Evolutionary conservation across 108 stramenopile species (phyloP).

Genomic region (Skeletonema potamos): DNA sequence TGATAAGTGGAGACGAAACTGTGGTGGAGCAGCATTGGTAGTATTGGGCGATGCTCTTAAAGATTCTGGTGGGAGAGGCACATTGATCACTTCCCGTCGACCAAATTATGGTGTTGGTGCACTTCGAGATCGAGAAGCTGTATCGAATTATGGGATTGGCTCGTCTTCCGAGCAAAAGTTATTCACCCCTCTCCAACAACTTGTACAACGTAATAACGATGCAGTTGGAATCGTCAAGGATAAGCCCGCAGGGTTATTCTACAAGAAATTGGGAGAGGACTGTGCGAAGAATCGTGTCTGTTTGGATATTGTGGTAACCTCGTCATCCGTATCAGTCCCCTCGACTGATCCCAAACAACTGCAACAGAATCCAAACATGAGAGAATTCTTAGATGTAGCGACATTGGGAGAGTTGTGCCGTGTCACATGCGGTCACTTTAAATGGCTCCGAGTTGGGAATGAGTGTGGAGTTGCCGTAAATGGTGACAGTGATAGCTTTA

Average conservation of each 20-base stretch:
- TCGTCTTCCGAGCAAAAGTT: constrained; percentile 30
- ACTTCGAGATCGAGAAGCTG: constrained; percentile 55
- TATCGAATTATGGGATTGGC: not conserved
- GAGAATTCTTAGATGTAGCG: constrained; percentile 72
- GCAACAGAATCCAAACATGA: constrained; percentile 15
- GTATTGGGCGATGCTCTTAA: constrained; percentile 69
- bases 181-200: constrained; percentile 60
- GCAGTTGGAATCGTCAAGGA: constrained; percentile 11
- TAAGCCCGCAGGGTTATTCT: constrained; percentile 52
- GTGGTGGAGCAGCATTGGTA: constrained; percentile 79
- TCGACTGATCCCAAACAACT: constrained; percentile 6
- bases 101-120: constrained; percentile 76
- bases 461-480: constrained; percentile 41
- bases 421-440: constrained; percentile 64
- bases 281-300: constrained; percentile 53
- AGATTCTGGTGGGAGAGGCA: constrained; percentile 75
- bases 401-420: constrained; percentile 75
- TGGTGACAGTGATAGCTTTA: constrained; percentile 6
- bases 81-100: constrained; percentile 64
- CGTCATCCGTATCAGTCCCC: constrained; percentile 44
- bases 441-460: constrained; percentile 70
- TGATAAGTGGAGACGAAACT: constrained; percentile 19
- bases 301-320: constrained; percentile 70
- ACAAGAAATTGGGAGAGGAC: constrained; percentile 50
- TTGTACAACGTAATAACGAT: constrained; percentile 9